Percentiles rank a stretch among this genome's conserved stretches.
Conservation (phyloP, 1,139 yeast genomes). For the Zygosaccharomyces pseudobailii region DNA sequence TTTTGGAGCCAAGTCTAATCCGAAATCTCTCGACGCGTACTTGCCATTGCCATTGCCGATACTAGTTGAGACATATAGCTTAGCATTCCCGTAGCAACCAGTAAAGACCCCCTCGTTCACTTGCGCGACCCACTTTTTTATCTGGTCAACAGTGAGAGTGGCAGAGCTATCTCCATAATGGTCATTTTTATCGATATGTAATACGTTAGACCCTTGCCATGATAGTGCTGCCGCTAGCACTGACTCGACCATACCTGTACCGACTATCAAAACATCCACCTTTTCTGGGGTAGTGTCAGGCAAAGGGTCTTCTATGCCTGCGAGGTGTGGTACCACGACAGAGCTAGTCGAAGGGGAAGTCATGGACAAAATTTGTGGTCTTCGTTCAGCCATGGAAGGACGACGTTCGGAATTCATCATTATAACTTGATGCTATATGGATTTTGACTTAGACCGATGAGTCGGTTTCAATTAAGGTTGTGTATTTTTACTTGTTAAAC, state of each 20-base stretch:
- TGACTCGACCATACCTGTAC: conserved; percentile 88
- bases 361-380: conserved; percentile 39
- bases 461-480: not conserved
- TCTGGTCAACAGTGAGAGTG: conserved; percentile 78
- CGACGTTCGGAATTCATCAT: conserved; percentile 41
- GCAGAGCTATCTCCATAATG: conserved; percentile 89
- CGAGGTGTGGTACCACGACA: conserved; percentile 74
- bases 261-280: conserved; percentile 84
- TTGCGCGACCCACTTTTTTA: conserved; percentile 71
- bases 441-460: not conserved
- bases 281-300: conserved; percentile 49
- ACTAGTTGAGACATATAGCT: conserved; percentile 65
- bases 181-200: conserved; percentile 78
- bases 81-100: conserved; percentile 54
- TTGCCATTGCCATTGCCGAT: conserved; percentile 31
- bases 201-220: conserved; percentile 93
- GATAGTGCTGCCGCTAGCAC: conserved; percentile 90
- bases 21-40: conserved; percentile 59
- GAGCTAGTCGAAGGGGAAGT: conserved; percentile 46
- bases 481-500: not conserved
- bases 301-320: conserved; percentile 69
- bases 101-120: conserved; percentile 43
- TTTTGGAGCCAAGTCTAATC: conserved; percentile 86
- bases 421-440: not conserved
- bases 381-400: conserved; percentile 66